phyloP scores from a whole-genome alignment of 176 grass and related monocot species.

The Oryza brachyantha region DNA sequence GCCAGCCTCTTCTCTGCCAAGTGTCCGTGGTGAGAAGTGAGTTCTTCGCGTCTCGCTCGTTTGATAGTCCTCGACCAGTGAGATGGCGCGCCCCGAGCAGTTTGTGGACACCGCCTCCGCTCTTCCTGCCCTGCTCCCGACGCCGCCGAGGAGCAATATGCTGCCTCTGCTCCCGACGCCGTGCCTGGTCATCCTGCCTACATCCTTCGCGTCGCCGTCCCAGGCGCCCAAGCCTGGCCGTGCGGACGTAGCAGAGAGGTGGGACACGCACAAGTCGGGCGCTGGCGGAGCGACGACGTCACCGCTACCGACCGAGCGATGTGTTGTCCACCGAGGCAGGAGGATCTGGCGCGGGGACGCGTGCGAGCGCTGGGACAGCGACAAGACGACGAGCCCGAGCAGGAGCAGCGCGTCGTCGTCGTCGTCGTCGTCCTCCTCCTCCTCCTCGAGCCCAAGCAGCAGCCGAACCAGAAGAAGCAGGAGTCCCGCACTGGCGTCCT shows the following conservation, averaged over 20 bases:
- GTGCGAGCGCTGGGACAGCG: conserved; percentile 3
- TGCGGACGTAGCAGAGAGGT: background rate
- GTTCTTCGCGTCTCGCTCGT: background rate
- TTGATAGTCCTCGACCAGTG: background rate
- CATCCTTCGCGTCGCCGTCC: background rate
- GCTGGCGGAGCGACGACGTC: background rate
- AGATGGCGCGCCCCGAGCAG: too few species aligned
- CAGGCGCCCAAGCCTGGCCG: background rate
- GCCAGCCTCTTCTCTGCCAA: background rate
- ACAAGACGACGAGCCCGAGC: background rate
- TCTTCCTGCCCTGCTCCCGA: background rate
- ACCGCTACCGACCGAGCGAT: background rate
- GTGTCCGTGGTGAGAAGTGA: background rate
- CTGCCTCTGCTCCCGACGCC: background rate
- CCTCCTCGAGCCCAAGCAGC: background rate
- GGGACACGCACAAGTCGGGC: background rate
- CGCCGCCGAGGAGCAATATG: background rate
- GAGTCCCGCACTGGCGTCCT: background rate
- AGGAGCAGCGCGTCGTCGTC: background rate
- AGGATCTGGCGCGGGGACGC: background rate
- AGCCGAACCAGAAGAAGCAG: background rate
- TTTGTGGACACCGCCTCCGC: background rate
- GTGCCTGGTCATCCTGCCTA: background rate
- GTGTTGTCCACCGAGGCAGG: background rate
- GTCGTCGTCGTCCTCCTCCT: too few species aligned